Base-by-base conservation (phyloP, 2,329 filamentous ascomycete genomes). In the Cylindrodendrum hubeiense region DNA sequence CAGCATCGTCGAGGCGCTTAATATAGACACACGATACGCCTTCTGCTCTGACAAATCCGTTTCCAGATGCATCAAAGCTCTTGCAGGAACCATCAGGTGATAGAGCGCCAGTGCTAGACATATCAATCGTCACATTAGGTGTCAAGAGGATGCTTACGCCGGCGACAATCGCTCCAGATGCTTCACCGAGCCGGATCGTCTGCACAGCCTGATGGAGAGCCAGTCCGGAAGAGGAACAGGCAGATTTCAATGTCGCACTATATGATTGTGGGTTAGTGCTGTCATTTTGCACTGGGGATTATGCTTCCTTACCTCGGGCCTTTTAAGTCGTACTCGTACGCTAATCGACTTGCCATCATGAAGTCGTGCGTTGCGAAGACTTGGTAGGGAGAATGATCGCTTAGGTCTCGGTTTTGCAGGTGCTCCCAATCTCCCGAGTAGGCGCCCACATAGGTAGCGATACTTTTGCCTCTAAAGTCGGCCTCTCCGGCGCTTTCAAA, bases 11-110 rank as follows among this genome's bases (percentile, higher is more conserved):
- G 0, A 86, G 72, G 1, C 70, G 76, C 69, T 86, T 86, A 5
- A 87, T 59, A 2, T 82, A 68, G 4, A 86, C 47, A 7, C 77
- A 73, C 0, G 70, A 79, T 12, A 81, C 70, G 3, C 80, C 85
- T 63, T 87, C 85, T 3, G 80, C 84, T 12, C 83, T 76, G 0
- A 75, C 82, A 57, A 85, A 87, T 0, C 85, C 85, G 58, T 83
- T 75, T 2, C 82, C 85, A 5, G 69, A 64, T 8, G 76, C 71
- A 55, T 83, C 82, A 52, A 81, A 84, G 12, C 72, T 76, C 22
- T 75, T 68, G 59, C 70, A 75, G 0, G 62, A 69, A 9, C 73
- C 72, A 15, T 65, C 66, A 1, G 76, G 70, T 1, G 71, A 74
- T 1, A 79, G 68, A 1, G 76, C 66, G 21, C 73, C 73, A 34